phyloP scores from a whole-genome alignment of 1,284 basidiomycete species.

The Moesziomyces globuligerus region DNA sequence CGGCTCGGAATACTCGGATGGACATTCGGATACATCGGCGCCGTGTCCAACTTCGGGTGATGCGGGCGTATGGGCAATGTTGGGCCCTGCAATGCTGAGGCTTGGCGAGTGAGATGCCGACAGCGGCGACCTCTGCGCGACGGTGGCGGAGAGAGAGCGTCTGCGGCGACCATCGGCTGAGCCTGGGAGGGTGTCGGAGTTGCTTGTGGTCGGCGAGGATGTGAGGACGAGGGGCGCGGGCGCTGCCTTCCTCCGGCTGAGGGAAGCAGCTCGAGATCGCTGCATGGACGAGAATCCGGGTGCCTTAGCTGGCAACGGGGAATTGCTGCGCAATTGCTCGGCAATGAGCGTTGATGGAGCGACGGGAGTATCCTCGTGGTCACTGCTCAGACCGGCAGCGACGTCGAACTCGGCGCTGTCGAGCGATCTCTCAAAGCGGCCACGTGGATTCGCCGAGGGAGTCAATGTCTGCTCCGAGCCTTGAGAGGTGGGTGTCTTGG shows the following conservation, averaged over 20 bases:
- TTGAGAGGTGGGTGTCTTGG: neutral
- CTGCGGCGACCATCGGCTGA: constrained; percentile 17
- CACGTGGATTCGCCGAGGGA: too few relatives aligned
- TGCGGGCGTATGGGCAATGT: constrained; percentile 1
- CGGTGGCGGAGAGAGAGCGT: constrained; percentile 22
- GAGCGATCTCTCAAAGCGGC: neutral
- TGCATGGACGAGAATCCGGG: constrained; percentile 26
- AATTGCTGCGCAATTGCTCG: constrained; percentile 2
- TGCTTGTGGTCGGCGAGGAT: constrained; percentile 31
- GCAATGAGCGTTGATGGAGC: neutral
- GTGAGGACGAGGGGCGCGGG: constrained; percentile 35
- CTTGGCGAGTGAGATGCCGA: constrained; percentile 15
- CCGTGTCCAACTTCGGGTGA: constrained; percentile 6
- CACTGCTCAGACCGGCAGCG: neutral
- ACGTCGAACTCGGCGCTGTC: neutral
- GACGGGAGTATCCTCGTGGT: neutral
- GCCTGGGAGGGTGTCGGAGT: constrained; percentile 20
- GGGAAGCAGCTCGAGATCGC: constrained; percentile 20
- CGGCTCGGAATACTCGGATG: constrained; percentile 20
- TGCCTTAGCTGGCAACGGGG: constrained; percentile 7
- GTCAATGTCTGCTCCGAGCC: too few relatives aligned
- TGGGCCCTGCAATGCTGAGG: neutral
- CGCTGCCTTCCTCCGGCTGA: constrained; percentile 25
- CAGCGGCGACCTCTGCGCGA: constrained; percentile 24
- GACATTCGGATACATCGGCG: neutral